Base-by-base conservation (phyloP, 1,139 yeast species). In the Pichia sp. region DNA sequence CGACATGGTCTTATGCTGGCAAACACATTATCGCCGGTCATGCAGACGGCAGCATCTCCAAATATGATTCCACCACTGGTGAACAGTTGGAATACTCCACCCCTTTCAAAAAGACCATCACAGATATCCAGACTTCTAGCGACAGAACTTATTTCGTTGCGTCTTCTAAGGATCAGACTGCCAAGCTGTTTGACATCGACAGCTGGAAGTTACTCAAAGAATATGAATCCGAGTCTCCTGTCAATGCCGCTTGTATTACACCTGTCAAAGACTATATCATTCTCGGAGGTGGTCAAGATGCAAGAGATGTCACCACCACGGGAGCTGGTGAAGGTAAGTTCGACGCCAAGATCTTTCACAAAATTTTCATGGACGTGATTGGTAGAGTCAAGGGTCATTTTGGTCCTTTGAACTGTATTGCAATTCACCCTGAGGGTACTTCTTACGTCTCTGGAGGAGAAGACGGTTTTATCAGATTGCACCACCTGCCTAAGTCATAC, bases 271-370 rank as follows among this genome's bases (percentile, higher is more conserved):
- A 93, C 70, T 92, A 86, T 70, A 89, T 93, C 60, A 86, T 93
- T 54, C 79, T 95, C 61, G 99, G 99, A 55, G 99, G 99, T 75
- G 99, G 99, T 82, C 99, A 93, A 77, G 98, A 92, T 70, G 99
- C 99, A 45, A 84, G 92, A 74, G 95, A 92, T 72, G 99, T 93
- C 70, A 93, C 99, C 49, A 93, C 98, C 32, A 90, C 98, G 45
- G 82, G 95, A 49, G 87, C 95, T 60, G 81, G 88, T 54, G 97
- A 93, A 73, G 99, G 99, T 76, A 90, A 90, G 70, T 93, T 93
- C 72, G 99, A 93, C 75, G 95, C 98, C 47, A 83, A 97, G 75
- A 88, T 93, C 72, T 90, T 86, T 75, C 98, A 95, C 75, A 93
- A 93, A 76, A 81, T 93, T 58, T 93, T 92, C 71, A 87, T 87